A percentile compares a stretch with the other conserved stretches of the same genome.
These are phyloP conservation scores for Dendrobium catenatum DNA, from an alignment of 106 monocot genomes.

Conservation along the genomic window DNA sequence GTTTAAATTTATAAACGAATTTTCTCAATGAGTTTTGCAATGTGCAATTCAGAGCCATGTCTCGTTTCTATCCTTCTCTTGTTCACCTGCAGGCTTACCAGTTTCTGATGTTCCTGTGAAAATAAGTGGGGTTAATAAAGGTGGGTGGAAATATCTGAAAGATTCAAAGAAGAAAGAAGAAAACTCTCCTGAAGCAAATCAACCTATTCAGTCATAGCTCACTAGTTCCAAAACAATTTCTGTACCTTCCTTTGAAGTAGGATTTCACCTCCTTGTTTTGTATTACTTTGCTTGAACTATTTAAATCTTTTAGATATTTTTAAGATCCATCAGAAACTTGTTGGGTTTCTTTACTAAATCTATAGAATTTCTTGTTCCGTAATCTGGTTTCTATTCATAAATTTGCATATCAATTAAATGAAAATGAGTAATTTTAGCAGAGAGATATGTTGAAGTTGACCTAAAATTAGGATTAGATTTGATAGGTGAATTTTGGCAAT, in stretches of 20 bases:
- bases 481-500: too few species aligned
- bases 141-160: conserved; percentile 31
- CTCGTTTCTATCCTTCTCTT: neutral
- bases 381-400: neutral
- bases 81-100: conserved; percentile 18
- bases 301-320: neutral
- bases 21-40: neutral
- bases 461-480: too few species aligned
- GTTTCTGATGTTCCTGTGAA: conserved; percentile 32
- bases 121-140: conserved; percentile 34
- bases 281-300: neutral
- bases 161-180: conserved; percentile 6
- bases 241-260: neutral
- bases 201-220: neutral
- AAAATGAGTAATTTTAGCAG: neutral
- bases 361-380: neutral
- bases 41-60: neutral
- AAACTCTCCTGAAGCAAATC: neutral
- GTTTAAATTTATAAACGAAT: neutral
- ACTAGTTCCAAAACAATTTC: neutral
- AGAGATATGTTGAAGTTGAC: neutral
- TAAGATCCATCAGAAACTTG: neutral
- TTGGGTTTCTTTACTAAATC: neutral
- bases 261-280: neutral
- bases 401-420: neutral